phyloP scores from a whole-genome alignment of 768 basidiomycete genomes.

The Leucocoprinus birnbaumii region DNA sequence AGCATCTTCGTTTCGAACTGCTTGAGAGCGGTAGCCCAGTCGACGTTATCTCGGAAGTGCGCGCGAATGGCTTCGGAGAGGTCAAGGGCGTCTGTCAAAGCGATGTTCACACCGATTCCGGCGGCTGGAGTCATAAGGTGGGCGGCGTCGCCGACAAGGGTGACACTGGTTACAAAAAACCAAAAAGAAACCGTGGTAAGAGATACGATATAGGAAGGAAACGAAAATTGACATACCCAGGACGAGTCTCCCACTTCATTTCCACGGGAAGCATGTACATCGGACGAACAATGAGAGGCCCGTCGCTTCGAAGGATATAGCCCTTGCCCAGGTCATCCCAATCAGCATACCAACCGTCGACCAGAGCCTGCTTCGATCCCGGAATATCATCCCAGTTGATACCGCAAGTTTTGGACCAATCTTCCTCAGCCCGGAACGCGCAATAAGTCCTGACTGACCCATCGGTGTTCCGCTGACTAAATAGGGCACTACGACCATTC shows the following conservation, averaged over 20 bases:
- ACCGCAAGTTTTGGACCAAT: slow-evolving; percentile 11
- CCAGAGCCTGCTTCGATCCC: neutral
- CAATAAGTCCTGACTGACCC: slow-evolving; percentile 11
- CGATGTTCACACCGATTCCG: slow-evolving; percentile 22
- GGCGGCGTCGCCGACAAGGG: slow-evolving; percentile 23
- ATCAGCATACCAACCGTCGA: neutral
- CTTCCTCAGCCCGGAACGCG: slow-evolving; percentile 7
- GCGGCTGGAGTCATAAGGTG: slow-evolving; percentile 24
- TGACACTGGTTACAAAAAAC: too few relatives aligned
- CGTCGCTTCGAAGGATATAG: slow-evolving; percentile 8
- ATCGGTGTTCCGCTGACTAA: slow-evolving; percentile 28
- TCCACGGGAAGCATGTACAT: slow-evolving; percentile 14
- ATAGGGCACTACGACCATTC: slow-evolving; percentile 21
- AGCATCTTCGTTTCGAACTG: too few relatives aligned
- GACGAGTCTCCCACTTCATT: slow-evolving; percentile 7
- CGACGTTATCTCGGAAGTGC: too few relatives aligned
- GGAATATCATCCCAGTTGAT: slow-evolving; percentile 9
- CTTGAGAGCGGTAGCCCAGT: too few relatives aligned
- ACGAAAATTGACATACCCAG: neutral
- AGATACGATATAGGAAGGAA: neutral
- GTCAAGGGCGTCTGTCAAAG: slow-evolving; percentile 20
- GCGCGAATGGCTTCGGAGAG: too few relatives aligned
- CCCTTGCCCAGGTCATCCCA: slow-evolving; percentile 6
- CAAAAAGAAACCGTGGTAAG: too few relatives aligned
- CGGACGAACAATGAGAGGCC: slow-evolving; percentile 6